A percentile compares a stretch with the other conserved stretches of the same genome.
Conservation (phyloP, 2,329 filamentous ascomycete genomes). For the Colletotrichum falcatum region DNA sequence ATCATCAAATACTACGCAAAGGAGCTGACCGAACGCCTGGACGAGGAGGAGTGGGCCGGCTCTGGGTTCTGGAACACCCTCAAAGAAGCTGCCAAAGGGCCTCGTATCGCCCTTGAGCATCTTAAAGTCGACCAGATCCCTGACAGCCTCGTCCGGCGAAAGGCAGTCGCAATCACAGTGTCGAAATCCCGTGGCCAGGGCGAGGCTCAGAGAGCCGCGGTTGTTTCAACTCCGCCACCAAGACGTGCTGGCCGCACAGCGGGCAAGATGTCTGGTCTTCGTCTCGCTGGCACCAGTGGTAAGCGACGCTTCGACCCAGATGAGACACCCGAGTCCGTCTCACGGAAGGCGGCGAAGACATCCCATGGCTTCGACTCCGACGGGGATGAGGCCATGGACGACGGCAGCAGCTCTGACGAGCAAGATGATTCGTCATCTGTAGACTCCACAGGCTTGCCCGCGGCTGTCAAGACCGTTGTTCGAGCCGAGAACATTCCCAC, state of each 20-base stretch:
- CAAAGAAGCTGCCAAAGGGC: constrained; percentile 41
- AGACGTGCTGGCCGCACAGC: constrained; percentile 49
- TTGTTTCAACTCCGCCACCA: constrained; percentile 23
- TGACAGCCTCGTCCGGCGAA: constrained; percentile 11
- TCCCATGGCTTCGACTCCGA: constrained; percentile 51
- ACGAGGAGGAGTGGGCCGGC: constrained; percentile 46
- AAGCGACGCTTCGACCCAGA: constrained; percentile 59
- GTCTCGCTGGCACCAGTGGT: constrained; percentile 51
- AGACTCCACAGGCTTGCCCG: constrained; percentile 34
- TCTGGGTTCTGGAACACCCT: constrained; percentile 49
- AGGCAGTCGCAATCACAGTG: not conserved
- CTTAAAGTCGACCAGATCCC: constrained; percentile 23
- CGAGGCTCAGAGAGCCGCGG: not conserved
- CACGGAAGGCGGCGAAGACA: constrained; percentile 51
- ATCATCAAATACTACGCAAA: constrained; percentile 53
- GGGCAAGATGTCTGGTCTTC: constrained; percentile 60
- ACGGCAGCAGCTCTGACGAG: constrained; percentile 44
- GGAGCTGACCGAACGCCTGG: constrained; percentile 45
- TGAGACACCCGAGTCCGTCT: constrained; percentile 53
- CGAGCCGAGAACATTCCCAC: constrained; percentile 63
- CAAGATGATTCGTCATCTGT: constrained; percentile 44
- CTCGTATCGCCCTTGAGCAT: constrained; percentile 21
- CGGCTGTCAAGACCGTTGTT: constrained; percentile 58
- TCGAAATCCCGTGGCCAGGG: not conserved
- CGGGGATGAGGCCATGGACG: constrained; percentile 50